Evolutionary conservation across 2,329 filamentous ascomycete genomes (phyloP), one percentile per base, ranked within the genome.

Genomic region (Metarhizium rileyi): DNA sequence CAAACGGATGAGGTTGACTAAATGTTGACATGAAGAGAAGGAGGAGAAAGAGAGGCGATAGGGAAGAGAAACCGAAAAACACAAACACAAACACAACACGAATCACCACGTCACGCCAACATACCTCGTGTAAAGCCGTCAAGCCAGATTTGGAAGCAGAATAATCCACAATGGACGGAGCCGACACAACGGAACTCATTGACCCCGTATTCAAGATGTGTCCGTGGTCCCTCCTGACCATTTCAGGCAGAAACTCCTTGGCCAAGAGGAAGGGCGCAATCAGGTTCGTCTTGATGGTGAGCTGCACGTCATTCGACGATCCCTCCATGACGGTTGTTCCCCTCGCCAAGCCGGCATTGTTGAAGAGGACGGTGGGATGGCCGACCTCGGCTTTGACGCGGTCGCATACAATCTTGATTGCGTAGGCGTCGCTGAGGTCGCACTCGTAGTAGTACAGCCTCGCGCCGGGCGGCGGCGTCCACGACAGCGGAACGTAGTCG

Each of bases 131-230:
- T 38, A 66, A 46, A 2, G 60, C 59, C 4, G 54, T 55, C 6
- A 65, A 44, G 0, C 62, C 66, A 1, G 64, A 63, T 65, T 85
- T 85, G 46, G 71, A 74, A 2, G 76, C 71, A 0, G 72, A 68
- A 60, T 85, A 86, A 58, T 83, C 79, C 3, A 77, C 75, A 63
- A 84, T 74, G 36, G 67, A 70, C 1, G 78, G 72, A 0, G 75
- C 72, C 4, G 74, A 67, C 0, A 76, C 57, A 53, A 78, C 75
- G 7, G 74, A 76, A 5, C 79, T 80, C 51, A 79, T 68, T 2
- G 74, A 78, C 6, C 81, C 77, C 23, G 84, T 71, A 3, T 78
- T 83, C 45, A 85, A 74, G 40, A 86, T 66, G 66, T 83, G 81
- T 5, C 83, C 82, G 61, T 85, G 81, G 60, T 84, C 78, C 1